phyloP scores from a whole-genome alignment of 2,329 filamentous ascomycete genomes.

The Nemania sp. region DNA sequence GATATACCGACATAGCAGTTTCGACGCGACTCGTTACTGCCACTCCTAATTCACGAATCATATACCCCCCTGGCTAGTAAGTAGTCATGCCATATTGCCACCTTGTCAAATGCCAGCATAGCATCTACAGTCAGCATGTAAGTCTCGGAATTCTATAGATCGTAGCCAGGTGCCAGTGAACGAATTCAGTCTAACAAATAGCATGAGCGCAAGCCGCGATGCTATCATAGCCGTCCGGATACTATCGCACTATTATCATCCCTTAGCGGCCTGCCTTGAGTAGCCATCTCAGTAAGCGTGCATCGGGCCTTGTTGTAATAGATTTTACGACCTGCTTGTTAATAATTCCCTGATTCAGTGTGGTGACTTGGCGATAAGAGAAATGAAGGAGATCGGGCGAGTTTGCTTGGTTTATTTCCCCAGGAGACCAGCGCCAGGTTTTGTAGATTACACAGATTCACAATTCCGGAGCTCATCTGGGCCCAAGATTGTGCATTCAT shows the following conservation, averaged over 20 bases:
- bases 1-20: neutral
- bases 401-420: conserved; percentile 32
- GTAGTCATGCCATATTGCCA: conserved; percentile 52
- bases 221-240: conserved; percentile 58
- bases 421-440: conserved; percentile 38
- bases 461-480: conserved; percentile 30
- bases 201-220: conserved; percentile 53
- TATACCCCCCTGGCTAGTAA: conserved; percentile 44
- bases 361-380: neutral
- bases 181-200: conserved; percentile 27
- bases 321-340: conserved; percentile 49
- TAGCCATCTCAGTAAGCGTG: conserved; percentile 59
- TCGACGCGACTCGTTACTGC: conserved; percentile 15
- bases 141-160: conserved; percentile 26
- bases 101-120: conserved; percentile 44
- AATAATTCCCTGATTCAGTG: conserved; percentile 39
- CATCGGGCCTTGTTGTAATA: conserved; percentile 44
- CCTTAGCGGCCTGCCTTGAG: conserved; percentile 60
- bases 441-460: conserved; percentile 36
- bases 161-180: conserved; percentile 16
- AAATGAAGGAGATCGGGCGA: neutral
- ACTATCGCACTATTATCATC: conserved; percentile 55
- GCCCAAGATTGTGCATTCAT: conserved; percentile 26
- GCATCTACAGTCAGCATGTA: conserved; percentile 23
- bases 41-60: neutral